Conservation (phyloP, 257 asterid species). For the Lithospermum erythrorhizon region DNA sequence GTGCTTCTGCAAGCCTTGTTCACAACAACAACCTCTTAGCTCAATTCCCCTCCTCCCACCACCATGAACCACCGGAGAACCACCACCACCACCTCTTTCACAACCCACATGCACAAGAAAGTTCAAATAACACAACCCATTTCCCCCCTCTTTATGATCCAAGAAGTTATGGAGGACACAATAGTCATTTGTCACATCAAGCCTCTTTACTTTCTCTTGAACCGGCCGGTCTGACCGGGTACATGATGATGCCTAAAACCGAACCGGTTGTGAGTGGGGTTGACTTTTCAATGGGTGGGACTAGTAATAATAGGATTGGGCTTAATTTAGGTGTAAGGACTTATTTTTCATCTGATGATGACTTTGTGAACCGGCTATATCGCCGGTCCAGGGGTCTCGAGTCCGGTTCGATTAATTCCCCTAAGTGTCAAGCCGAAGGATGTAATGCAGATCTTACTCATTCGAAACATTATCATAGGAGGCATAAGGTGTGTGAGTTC, state of each 20-base stretch:
- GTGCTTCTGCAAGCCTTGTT: not conserved
- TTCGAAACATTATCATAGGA: constrained; percentile 95
- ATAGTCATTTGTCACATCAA: constrained; percentile 18
- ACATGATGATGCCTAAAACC: constrained; percentile 61
- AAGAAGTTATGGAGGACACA: constrained; percentile 20
- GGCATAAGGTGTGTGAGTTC: constrained; percentile 96
- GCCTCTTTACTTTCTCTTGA: constrained; percentile 46
- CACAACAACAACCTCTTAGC: constrained; percentile 18
- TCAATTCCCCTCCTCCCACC: constrained; percentile 30
- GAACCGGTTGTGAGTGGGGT: constrained; percentile 45
- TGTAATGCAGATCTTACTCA: constrained; percentile 84
- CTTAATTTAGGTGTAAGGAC: constrained; percentile 83
- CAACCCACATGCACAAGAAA: constrained; percentile 14
- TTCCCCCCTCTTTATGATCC: constrained; percentile 30
- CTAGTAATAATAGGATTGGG: constrained; percentile 44
- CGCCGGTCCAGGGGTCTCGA: constrained; percentile 76
- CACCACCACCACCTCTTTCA: constrained; percentile 27
- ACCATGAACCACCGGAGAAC: constrained; percentile 16
- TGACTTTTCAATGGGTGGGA: constrained; percentile 17
- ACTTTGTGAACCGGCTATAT: constrained; percentile 89
- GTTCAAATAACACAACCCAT: constrained; percentile 7
- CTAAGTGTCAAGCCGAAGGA: constrained; percentile 88
- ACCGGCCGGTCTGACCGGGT: constrained; percentile 41
- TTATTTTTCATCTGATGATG: constrained; percentile 69
- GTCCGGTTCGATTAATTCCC: constrained; percentile 58